phyloP scores from a whole-genome alignment of 768 basidiomycete genomes.

The Omphalotus guepiniiformis region DNA sequence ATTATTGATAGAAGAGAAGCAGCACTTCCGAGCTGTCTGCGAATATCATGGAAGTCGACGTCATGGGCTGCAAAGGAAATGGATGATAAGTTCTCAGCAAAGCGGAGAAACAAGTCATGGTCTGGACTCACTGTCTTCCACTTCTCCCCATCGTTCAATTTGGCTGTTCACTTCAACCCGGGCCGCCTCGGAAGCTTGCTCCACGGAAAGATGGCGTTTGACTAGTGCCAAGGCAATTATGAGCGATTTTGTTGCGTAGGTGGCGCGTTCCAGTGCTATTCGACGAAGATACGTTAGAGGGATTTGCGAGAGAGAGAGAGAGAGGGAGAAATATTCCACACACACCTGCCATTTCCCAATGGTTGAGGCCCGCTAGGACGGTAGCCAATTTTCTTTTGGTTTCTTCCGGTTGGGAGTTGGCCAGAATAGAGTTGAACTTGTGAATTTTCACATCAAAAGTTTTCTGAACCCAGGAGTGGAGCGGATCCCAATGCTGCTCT shows the following conservation, averaged over 20 bases:
- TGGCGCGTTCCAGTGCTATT: constrained; percentile 86
- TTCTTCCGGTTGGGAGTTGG: constrained; percentile 62
- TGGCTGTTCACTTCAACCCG: constrained; percentile 95
- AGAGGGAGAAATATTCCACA: constrained; percentile 10
- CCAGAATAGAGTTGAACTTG: constrained; percentile 68
- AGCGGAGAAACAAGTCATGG: no score
- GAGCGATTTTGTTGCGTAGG: constrained; percentile 87
- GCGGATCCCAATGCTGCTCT: constrained; percentile 80
- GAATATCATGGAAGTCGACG: constrained; percentile 92
- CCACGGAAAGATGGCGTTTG: constrained; percentile 67
- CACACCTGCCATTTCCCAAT: constrained; percentile 89
- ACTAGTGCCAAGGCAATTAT: constrained; percentile 84
- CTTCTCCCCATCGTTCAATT: constrained; percentile 98
- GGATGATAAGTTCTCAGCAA: constrained; percentile 12
- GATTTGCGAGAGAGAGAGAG: background rate
- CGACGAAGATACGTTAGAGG: constrained; percentile 3
- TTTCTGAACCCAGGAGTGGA: constrained; percentile 72
- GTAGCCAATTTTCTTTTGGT: constrained; percentile 57
- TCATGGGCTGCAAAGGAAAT: constrained; percentile 72
- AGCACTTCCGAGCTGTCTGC: constrained; percentile 80
- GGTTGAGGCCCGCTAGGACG: constrained; percentile 60
- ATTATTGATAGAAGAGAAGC: constrained; percentile 52
- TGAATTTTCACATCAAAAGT: constrained; percentile 65
- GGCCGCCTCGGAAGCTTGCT: constrained; percentile 80
- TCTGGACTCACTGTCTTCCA: constrained; percentile 98